Evolutionary conservation across 208 protist genomes (phyloP).

Genomic region (Endotrypanum monterogeii): DNA sequence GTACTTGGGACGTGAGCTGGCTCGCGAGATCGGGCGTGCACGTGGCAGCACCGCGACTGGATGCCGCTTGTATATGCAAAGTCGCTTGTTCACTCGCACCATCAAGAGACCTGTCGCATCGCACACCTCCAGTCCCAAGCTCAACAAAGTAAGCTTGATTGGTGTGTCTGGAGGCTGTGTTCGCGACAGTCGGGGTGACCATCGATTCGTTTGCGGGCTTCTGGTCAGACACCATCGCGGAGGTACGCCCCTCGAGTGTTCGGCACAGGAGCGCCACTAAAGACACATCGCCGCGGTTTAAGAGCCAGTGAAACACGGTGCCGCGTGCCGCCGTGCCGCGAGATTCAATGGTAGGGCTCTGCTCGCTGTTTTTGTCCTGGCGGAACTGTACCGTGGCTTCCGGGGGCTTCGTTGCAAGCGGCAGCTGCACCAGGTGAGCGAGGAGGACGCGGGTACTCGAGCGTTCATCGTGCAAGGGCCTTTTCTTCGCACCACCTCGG

Average conservation of each 20-base stretch:
- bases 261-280: constrained; percentile 11
- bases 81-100: neutral
- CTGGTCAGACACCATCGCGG: neutral
- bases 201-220: neutral
- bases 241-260: neutral
- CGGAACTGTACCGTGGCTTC: neutral
- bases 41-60: neutral
- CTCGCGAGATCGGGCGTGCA: neutral
- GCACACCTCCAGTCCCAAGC: neutral
- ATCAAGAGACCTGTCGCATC: neutral
- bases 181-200: neutral
- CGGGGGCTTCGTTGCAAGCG: neutral
- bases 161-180: neutral
- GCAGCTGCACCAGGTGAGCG: constrained; percentile 2
- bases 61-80: neutral
- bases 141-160: neutral
- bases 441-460: neutral
- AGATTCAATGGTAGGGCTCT: neutral
- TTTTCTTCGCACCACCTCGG: neutral
- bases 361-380: neutral
- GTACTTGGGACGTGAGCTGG: neutral
- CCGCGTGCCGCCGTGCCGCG: neutral
- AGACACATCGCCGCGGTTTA: constrained; percentile 7
- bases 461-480: neutral
- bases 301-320: constrained; percentile 23